Conservation (phyloP, 2,329 filamentous ascomycete genomes). For the Neonectria ditissima region DNA sequence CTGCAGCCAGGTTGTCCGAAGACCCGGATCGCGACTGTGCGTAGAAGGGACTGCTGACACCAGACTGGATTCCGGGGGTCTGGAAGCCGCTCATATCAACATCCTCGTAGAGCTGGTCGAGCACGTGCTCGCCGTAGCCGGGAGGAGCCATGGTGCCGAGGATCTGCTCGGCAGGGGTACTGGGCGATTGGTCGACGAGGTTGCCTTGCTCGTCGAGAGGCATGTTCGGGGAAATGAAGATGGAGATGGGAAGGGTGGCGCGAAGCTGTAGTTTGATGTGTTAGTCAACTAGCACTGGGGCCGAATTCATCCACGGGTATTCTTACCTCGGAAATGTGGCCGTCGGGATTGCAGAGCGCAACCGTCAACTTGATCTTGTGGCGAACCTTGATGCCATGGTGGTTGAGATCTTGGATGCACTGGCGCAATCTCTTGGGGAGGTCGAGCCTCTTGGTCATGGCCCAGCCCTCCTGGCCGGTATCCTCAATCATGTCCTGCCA, state of each 20-base stretch:
- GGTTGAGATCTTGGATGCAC: slow-evolving; percentile 91
- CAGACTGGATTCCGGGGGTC: slow-evolving; percentile 77
- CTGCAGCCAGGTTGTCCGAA: slow-evolving; percentile 77
- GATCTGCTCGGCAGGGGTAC: slow-evolving; percentile 60
- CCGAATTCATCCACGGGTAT: not conserved
- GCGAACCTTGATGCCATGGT: slow-evolving; percentile 88
- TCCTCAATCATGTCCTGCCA: slow-evolving; percentile 78
- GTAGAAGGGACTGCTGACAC: slow-evolving; percentile 84
- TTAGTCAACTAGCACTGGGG: slow-evolving; percentile 21
- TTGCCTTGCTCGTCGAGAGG: slow-evolving; percentile 89
- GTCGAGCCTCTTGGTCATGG: slow-evolving; percentile 70
- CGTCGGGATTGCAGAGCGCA: slow-evolving; percentile 93
- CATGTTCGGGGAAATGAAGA: slow-evolving; percentile 96
- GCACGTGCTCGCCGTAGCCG: slow-evolving; percentile 87
- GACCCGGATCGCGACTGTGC: slow-evolving; percentile 80
- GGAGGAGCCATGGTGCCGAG: slow-evolving; percentile 83
- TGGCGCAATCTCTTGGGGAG: slow-evolving; percentile 84
- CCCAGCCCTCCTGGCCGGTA: slow-evolving; percentile 74
- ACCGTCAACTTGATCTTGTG: slow-evolving; percentile 95
- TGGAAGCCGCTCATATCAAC: slow-evolving; percentile 85
- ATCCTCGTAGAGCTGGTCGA: slow-evolving; percentile 92
- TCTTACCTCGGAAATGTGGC: slow-evolving; percentile 87
- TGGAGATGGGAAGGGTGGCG: slow-evolving; percentile 88
- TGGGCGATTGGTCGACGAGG: slow-evolving; percentile 72
- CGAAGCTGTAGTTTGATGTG: slow-evolving; percentile 68